Conservation (phyloP, 225 moss, liverwort and hornwort species). For the Pseudoscleropodium purum region DNA sequence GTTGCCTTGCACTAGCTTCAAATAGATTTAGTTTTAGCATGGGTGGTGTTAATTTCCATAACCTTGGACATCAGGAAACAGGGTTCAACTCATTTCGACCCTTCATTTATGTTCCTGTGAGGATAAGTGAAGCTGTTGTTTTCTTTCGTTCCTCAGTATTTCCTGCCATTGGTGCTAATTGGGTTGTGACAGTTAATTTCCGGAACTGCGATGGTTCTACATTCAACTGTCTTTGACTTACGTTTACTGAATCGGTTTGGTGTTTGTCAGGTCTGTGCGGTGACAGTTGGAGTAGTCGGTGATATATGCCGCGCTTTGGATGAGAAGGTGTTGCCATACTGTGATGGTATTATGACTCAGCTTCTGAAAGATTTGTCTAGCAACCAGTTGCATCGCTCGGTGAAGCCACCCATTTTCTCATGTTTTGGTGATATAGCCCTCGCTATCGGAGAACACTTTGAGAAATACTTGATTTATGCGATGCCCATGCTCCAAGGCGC, state of each 20-base stretch:
- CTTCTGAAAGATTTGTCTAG: slow-evolving; percentile 53
- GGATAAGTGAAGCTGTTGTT: neutral
- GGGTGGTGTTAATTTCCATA: neutral
- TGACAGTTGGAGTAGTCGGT: slow-evolving; percentile 51
- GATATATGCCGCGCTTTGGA: slow-evolving; percentile 55
- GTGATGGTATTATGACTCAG: slow-evolving; percentile 57
- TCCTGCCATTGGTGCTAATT: neutral
- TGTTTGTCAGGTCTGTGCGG: slow-evolving; percentile 39
- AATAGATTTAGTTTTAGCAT: neutral
- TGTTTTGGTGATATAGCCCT: slow-evolving; percentile 58
- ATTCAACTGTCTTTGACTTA: neutral
- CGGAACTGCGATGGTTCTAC: neutral
- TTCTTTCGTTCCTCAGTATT: neutral
- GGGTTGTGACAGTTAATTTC: neutral
- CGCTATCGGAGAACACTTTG: slow-evolving; percentile 49
- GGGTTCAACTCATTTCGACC: neutral
- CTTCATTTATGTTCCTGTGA: neutral
- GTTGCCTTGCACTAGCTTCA: neutral
- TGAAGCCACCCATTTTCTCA: slow-evolving; percentile 54
- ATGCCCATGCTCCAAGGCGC: slow-evolving; percentile 63
- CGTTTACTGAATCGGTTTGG: neutral
- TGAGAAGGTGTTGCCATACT: slow-evolving; percentile 42
- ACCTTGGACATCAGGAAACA: neutral
- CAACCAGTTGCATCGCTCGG: slow-evolving; percentile 54
- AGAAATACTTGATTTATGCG: slow-evolving; percentile 49